These are phyloP conservation scores for Coffea canephora DNA, from an alignment of 257 asterid species.

Conservation along the genomic window DNA sequence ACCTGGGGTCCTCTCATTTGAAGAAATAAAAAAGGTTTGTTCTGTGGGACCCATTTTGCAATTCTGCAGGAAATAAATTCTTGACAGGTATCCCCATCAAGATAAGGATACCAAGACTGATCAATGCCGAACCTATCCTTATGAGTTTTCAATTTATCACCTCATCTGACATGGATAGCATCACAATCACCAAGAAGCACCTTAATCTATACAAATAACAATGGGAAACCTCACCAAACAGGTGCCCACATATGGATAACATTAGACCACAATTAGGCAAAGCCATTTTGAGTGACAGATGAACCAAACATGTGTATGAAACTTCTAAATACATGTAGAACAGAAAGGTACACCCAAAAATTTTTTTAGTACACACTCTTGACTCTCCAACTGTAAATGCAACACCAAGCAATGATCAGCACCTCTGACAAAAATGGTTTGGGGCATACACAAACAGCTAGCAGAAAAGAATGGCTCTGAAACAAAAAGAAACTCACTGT, in stretches of 20 bases:
- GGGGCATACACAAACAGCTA: no score
- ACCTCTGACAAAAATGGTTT: no score
- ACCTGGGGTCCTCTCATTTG: constrained; percentile 80
- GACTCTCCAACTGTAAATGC: not conserved
- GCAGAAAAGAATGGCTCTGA: no score
- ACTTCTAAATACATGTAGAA: no score
- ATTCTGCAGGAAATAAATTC: constrained; percentile 92
- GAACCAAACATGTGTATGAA: no score
- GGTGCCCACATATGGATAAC: no score
- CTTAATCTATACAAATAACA: constrained; percentile 54
- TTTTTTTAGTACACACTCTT: not conserved
- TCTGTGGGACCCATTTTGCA: constrained; percentile 69
- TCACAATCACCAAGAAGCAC: constrained; percentile 79
- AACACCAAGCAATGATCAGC: no score
- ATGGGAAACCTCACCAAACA: not conserved
- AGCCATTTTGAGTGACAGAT: no score
- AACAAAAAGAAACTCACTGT: no score
- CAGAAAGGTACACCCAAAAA: not conserved
- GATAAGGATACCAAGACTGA: constrained; percentile 77
- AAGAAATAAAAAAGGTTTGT: constrained; percentile 81
- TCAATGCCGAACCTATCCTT: constrained; percentile 84
- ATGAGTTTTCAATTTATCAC: constrained; percentile 80
- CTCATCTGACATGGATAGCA: constrained; percentile 97
- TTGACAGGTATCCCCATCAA: constrained; percentile 87
- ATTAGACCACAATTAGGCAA: no score